Conservation (phyloP, 495 filamentous ascomycete genomes). For the Xylaria intraflava region DNA sequence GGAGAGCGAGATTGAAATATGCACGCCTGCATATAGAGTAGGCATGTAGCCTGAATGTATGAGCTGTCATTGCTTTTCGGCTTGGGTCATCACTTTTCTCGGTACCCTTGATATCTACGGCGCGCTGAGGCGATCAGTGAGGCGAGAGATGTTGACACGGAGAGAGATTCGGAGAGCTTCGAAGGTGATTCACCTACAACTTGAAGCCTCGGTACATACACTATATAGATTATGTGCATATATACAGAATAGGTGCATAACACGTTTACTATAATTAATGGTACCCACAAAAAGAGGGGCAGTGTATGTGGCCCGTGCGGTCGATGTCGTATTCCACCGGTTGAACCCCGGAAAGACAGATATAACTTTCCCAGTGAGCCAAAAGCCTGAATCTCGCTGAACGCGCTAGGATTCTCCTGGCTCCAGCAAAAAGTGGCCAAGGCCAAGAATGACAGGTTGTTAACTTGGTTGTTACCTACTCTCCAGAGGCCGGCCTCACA, state of each 20-base stretch:
- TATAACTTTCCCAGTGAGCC: background rate
- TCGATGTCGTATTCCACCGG: background rate
- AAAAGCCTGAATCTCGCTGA: too few species aligned
- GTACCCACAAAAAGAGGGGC: too few species aligned
- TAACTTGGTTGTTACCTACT: constrained; percentile 4
- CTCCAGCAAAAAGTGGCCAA: constrained; percentile 1
- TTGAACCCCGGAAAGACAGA: constrained; percentile 1
- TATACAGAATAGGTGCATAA: background rate
- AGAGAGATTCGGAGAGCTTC: too few species aligned
- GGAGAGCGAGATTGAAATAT: background rate
- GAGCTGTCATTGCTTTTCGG: constrained; percentile 8
- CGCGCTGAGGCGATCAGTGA: too few species aligned
- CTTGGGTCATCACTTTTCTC: too few species aligned
- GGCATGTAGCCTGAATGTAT: background rate
- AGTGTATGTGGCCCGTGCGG: background rate
- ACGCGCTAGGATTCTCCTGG: too few species aligned
- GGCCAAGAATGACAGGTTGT: constrained; percentile 29
- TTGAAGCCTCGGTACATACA: too few species aligned
- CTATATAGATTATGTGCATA: too few species aligned
- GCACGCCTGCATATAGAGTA: background rate
- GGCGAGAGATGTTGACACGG: too few species aligned
- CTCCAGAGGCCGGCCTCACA: background rate
- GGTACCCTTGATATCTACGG: too few species aligned
- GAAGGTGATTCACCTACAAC: too few species aligned
- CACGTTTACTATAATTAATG: too few species aligned